phyloP scores from a whole-genome alignment of 148 eudicot species.

The Cornus suecica region DNA sequence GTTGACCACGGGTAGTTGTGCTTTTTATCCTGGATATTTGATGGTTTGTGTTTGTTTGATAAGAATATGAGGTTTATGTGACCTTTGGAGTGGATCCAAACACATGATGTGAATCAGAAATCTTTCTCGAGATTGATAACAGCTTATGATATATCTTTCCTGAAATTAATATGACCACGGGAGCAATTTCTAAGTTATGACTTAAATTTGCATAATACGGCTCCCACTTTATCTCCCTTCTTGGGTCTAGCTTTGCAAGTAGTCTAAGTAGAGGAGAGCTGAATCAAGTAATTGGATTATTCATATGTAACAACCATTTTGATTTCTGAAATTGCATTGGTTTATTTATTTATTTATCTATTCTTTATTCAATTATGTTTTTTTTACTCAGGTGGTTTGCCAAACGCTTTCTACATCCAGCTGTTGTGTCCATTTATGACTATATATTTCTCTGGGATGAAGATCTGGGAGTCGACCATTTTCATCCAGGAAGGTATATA shows the following conservation, averaged over 20 bases:
- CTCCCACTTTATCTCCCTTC: neutral
- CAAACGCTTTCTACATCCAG: constrained; percentile 92
- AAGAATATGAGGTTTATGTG: neutral
- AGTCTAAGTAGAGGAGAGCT: neutral
- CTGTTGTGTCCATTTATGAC: constrained; percentile 78
- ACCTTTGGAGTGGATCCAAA: neutral
- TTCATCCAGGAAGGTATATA: constrained; percentile 81
- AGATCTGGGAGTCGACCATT: constrained; percentile 82
- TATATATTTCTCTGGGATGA: constrained; percentile 98
- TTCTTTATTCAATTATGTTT: no score
- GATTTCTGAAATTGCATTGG: neutral
- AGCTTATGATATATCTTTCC: neutral
- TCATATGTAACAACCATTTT: neutral
- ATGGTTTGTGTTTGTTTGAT: neutral
- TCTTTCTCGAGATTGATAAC: neutral
- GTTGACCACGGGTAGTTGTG: neutral
- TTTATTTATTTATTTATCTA: no score
- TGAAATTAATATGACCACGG: neutral
- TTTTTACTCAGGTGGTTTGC: constrained; percentile 99
- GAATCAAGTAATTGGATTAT: neutral
- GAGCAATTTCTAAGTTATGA: neutral
- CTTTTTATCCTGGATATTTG: neutral
- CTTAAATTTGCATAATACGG: neutral
- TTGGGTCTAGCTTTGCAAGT: neutral
- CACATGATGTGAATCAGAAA: neutral